phyloP scores from a whole-genome alignment of 768 basidiomycete species.

The Tricholoma sp. region DNA sequence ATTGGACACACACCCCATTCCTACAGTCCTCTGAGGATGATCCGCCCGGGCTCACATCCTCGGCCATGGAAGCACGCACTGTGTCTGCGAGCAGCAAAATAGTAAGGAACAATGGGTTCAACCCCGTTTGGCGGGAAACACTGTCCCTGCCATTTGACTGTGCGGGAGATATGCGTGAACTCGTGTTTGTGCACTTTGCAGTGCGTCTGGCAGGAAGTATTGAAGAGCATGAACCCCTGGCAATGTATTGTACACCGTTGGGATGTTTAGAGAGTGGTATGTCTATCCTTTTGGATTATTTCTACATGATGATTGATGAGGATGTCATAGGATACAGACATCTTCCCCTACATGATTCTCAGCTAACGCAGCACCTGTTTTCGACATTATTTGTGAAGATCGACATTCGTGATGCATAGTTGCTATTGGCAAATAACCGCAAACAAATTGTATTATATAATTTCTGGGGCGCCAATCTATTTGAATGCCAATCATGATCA shows the following conservation, averaged over 20 bases:
- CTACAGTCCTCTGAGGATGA: constrained; percentile 13
- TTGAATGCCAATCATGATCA: background rate
- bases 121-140: constrained; percentile 80
- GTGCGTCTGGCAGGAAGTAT: constrained; percentile 58
- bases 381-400: constrained; percentile 87
- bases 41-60: constrained; percentile 4
- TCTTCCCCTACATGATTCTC: constrained; percentile 82
- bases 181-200: constrained; percentile 79
- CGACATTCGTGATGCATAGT: constrained; percentile 31
- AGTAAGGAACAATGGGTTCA: constrained; percentile 88
- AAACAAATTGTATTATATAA: background rate
- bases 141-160: constrained; percentile 72
- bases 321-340: constrained; percentile 73
- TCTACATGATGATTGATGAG: background rate
- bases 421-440: background rate
- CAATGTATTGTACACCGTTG: constrained; percentile 67
- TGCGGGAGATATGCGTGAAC: constrained; percentile 66
- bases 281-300: constrained; percentile 9
- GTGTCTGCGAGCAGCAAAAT: constrained; percentile 53
- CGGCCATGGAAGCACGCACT: constrained; percentile 33
- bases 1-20: constrained; percentile 46
- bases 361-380: constrained; percentile 85
- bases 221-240: constrained; percentile 62
- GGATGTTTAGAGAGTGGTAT: constrained; percentile 69
- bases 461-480: background rate